Conservation (phyloP, 2,329 filamentous ascomycete species). For the Pseudogymnoascus sp. region DNA sequence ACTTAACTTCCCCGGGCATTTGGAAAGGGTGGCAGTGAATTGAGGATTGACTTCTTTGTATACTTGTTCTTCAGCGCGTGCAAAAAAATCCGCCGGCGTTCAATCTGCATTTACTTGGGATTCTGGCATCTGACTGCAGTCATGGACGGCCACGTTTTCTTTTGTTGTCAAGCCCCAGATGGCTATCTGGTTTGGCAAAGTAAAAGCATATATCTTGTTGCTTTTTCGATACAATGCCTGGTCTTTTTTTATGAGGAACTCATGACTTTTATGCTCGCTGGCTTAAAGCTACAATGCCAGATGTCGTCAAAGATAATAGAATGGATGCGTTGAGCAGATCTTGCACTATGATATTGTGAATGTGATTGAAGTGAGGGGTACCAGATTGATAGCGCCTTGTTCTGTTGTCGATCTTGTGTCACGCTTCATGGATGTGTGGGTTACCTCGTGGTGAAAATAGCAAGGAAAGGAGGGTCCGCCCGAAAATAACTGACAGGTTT, state of each 20-base stretch:
- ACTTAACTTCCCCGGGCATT: slow-evolving; percentile 12
- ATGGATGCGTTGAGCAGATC: slow-evolving; percentile 6
- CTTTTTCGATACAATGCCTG: slow-evolving; percentile 1
- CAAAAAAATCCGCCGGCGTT: slow-evolving; percentile 10
- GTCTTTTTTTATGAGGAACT: slow-evolving; percentile 3
- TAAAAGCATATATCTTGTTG: slow-evolving; percentile 7
- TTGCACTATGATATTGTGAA: not conserved
- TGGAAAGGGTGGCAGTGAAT: slow-evolving; percentile 12
- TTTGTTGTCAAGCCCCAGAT: slow-evolving; percentile 3
- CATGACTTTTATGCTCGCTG: slow-evolving; percentile 10
- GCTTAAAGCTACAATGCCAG: slow-evolving; percentile 10
- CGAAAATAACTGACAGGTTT: not conserved
- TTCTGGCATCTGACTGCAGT: slow-evolving; percentile 10
- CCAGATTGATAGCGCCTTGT: not conserved
- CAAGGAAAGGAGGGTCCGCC: not conserved
- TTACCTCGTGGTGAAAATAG: slow-evolving; percentile 1
- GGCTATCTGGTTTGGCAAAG: slow-evolving; percentile 9
- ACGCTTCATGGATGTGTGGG: not conserved
- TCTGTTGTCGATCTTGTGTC: not conserved
- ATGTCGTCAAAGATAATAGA: slow-evolving; percentile 9
- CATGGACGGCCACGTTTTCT: slow-evolving; percentile 4
- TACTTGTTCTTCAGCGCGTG: slow-evolving; percentile 12
- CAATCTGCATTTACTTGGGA: slow-evolving; percentile 11
- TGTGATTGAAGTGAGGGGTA: not conserved
- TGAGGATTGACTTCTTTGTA: slow-evolving; percentile 14